phyloP scores from a whole-genome alignment of 352 stramenopile genomes.

The Elongisporangium prolatum region DNA sequence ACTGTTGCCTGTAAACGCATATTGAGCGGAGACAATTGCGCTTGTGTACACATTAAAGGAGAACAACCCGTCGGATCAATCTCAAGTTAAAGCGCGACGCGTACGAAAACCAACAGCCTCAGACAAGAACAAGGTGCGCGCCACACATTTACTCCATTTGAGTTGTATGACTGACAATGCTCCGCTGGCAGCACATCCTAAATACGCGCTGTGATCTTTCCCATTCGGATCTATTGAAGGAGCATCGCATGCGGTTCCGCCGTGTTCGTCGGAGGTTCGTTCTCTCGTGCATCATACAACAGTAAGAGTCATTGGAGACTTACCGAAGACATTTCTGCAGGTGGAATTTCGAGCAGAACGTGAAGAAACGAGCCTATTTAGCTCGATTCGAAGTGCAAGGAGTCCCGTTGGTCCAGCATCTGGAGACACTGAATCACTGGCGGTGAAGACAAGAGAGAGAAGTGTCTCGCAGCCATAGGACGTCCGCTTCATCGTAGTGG shows the following conservation, averaged over 20 bases:
- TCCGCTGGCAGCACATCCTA: slow-evolving; percentile 42
- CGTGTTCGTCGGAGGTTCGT: slow-evolving; percentile 43
- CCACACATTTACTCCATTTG: background rate
- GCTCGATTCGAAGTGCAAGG: slow-evolving; percentile 58
- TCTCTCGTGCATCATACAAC: background rate
- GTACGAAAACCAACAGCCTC: background rate
- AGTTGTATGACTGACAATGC: background rate
- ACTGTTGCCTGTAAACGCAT: background rate
- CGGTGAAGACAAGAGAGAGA: slow-evolving; percentile 13
- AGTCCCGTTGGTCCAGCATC: slow-evolving; percentile 57
- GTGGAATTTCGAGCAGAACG: slow-evolving; percentile 46
- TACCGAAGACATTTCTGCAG: slow-evolving; percentile 15
- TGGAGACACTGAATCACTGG: slow-evolving; percentile 37
- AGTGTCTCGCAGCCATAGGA: background rate
- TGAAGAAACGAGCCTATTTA: slow-evolving; percentile 46
- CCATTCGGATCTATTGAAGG: slow-evolving; percentile 55
- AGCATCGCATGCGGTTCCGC: slow-evolving; percentile 61
- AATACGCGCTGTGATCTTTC: slow-evolving; percentile 60
- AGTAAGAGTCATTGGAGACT: background rate
- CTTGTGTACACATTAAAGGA: background rate
- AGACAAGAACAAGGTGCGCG: background rate
- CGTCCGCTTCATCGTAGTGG: background rate
- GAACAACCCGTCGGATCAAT: background rate
- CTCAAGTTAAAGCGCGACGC: background rate
- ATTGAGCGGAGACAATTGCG: background rate